phyloP scores from a whole-genome alignment of 1,139 yeast genomes.

The Yamadazyma dendronema region DNA sequence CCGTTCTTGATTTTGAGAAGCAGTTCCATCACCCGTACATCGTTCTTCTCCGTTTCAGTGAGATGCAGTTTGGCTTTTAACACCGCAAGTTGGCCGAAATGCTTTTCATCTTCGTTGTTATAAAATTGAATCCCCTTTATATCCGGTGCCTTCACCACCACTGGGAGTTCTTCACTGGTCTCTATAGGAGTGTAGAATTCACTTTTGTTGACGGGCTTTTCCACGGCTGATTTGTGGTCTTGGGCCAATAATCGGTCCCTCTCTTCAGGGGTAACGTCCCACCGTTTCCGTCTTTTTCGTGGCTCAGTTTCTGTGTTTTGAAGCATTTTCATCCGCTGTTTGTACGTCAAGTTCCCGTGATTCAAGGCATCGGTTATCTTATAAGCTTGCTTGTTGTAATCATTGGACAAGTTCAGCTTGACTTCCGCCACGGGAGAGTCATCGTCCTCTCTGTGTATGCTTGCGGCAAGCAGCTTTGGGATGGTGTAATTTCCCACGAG shows the following conservation, averaged over 20 bases:
- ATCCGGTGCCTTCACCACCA: conserved; percentile 41
- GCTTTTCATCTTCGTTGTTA: conserved; percentile 68
- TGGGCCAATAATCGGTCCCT: conserved; percentile 15
- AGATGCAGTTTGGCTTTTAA: conserved; percentile 29
- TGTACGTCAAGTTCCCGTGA: conserved; percentile 7
- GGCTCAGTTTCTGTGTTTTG: background rate
- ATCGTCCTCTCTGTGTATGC: conserved; percentile 24
- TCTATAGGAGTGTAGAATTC: background rate
- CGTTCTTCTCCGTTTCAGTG: conserved; percentile 54
- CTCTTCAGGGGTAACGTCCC: conserved; percentile 40
- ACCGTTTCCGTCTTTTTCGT: conserved; percentile 26
- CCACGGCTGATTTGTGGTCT: background rate
- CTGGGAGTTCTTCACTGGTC: background rate
- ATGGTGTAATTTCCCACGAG: conserved; percentile 33
- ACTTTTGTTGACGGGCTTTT: background rate
- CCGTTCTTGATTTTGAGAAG: conserved; percentile 79
- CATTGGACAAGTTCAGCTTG: conserved; percentile 19
- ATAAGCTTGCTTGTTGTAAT: conserved; percentile 10
- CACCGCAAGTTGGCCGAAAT: conserved; percentile 63
- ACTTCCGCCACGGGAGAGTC: conserved; percentile 20
- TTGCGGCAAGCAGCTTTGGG: conserved; percentile 26
- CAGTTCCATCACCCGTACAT: conserved; percentile 60
- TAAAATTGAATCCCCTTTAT: conserved; percentile 57
- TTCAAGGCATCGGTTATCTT: conserved; percentile 10
- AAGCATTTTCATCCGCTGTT: conserved; percentile 8